These are phyloP conservation scores for Mortierella antarctica DNA, from an alignment of 192 early-diverging fungal genomes.

Conservation along the genomic window DNA sequence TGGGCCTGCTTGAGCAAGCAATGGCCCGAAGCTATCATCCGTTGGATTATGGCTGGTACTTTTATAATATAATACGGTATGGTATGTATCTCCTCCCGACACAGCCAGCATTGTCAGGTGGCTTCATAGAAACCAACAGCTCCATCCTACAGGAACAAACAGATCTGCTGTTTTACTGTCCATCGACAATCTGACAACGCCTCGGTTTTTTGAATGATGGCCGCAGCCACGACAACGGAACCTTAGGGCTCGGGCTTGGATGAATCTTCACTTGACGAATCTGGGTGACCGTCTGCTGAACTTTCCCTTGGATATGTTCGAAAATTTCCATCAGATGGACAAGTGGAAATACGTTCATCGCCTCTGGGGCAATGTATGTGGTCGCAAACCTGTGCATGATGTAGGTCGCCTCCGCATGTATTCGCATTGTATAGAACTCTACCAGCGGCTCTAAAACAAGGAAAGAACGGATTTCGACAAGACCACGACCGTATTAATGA, in stretches of 20 bases:
- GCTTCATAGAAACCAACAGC: too few relatives aligned
- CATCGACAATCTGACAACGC: slow-evolving; percentile 26
- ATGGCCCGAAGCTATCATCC: too few relatives aligned
- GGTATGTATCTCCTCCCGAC: too few relatives aligned
- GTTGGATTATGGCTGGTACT: too few relatives aligned
- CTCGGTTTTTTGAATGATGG: slow-evolving; percentile 40
- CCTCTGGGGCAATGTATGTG: slow-evolving; percentile 21
- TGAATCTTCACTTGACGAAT: slow-evolving; percentile 36
- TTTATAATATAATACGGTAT: too few relatives aligned
- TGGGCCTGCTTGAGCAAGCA: too few relatives aligned
- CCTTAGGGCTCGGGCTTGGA: slow-evolving; percentile 19
- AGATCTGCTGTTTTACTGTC: too few relatives aligned
- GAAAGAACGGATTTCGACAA: slow-evolving; percentile 6
- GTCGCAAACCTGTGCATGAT: slow-evolving; percentile 29
- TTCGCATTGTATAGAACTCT: slow-evolving; percentile 30
- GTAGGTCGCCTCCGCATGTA: slow-evolving; percentile 32
- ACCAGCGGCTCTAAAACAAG: slow-evolving; percentile 31
- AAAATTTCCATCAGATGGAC: slow-evolving; percentile 32
- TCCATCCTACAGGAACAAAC: too few relatives aligned
- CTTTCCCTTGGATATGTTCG: slow-evolving; percentile 13
- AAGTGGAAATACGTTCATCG: slow-evolving; percentile 36
- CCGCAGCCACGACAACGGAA: slow-evolving; percentile 35
- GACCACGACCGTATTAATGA: background rate
- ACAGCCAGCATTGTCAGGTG: too few relatives aligned
- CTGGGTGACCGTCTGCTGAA: slow-evolving; percentile 21